These are phyloP conservation scores for Solanum aculeatissimum DNA, from an alignment of 305 asterid genomes.

Conservation along the genomic window DNA sequence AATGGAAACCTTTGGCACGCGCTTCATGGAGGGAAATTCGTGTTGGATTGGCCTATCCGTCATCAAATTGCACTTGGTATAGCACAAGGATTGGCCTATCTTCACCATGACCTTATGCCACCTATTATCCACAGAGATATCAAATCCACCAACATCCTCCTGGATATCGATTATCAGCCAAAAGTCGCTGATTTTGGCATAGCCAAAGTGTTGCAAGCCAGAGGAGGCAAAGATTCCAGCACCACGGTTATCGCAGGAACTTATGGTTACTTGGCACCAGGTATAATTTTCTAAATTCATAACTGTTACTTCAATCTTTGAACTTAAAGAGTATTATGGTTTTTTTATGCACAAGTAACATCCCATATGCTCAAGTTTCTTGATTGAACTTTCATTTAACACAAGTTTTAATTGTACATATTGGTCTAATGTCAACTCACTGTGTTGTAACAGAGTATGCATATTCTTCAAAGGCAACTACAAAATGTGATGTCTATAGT, in stretches of 20 bases:
- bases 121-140: slow-evolving; percentile 85
- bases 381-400: neutral
- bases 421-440: neutral
- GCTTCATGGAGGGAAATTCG: slow-evolving; percentile 40
- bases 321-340: neutral
- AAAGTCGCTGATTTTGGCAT: slow-evolving; percentile 93
- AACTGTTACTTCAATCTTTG: neutral
- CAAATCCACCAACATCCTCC: slow-evolving; percentile 76
- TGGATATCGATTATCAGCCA: slow-evolving; percentile 58
- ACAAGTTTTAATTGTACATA: neutral
- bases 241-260: slow-evolving; percentile 75
- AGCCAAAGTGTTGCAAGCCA: slow-evolving; percentile 73
- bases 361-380: neutral
- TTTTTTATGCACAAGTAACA: neutral
- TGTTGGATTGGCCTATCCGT: slow-evolving; percentile 72
- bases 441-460: slow-evolving; percentile 54
- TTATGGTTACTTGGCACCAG: slow-evolving; percentile 95
- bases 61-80: slow-evolving; percentile 68
- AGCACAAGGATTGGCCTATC: slow-evolving; percentile 81
- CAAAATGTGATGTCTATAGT: slow-evolving; percentile 91
- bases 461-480: slow-evolving; percentile 76
- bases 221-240: slow-evolving; percentile 57
- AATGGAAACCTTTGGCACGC: slow-evolving; percentile 93
- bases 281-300: slow-evolving; percentile 14
- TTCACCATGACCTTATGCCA: slow-evolving; percentile 68